phyloP scores from a whole-genome alignment of 192 early-diverging fungal genomes.

The Backusella westeae region DNA sequence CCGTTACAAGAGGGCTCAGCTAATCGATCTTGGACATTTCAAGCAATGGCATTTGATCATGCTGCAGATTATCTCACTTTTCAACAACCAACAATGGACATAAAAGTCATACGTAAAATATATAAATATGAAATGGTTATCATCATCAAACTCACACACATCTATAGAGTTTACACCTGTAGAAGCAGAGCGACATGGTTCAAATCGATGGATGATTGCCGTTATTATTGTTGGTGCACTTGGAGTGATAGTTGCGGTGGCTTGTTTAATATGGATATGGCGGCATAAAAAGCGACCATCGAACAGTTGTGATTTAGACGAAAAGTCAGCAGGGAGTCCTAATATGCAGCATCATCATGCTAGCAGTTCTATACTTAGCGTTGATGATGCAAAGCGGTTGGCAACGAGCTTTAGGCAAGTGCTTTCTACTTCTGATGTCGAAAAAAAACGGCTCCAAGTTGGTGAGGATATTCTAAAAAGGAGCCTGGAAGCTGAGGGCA shows the following conservation, averaged over 20 bases:
- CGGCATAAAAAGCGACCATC: not conserved
- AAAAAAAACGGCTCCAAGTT: not conserved
- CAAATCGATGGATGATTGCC: not conserved
- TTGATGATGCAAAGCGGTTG: not conserved
- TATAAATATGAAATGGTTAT: not conserved
- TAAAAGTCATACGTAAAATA: not conserved
- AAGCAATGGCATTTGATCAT: not conserved
- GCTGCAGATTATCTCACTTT: not conserved
- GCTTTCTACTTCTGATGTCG: not conserved
- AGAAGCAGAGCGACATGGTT: not conserved
- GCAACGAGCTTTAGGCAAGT: not conserved
- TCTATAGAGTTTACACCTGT: not conserved
- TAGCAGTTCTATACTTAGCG: slow-evolving; percentile 4
- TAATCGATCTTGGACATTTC: slow-evolving; percentile 4
- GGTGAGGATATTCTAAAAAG: slow-evolving; percentile 1
- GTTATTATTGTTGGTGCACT: not conserved
- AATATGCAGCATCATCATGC: slow-evolving; percentile 3
- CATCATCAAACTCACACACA: not conserved
- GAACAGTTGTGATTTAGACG: not conserved
- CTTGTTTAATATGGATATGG: slow-evolving; percentile 1
- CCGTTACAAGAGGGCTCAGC: not conserved
- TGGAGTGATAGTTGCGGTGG: not conserved
- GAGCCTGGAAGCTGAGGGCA: not conserved
- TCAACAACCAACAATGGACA: not conserved
- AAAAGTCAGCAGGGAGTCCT: slow-evolving; percentile 5